Evolutionary conservation across 805 yeast species (phyloP).

Genomic region (Candida maris): DNA sequence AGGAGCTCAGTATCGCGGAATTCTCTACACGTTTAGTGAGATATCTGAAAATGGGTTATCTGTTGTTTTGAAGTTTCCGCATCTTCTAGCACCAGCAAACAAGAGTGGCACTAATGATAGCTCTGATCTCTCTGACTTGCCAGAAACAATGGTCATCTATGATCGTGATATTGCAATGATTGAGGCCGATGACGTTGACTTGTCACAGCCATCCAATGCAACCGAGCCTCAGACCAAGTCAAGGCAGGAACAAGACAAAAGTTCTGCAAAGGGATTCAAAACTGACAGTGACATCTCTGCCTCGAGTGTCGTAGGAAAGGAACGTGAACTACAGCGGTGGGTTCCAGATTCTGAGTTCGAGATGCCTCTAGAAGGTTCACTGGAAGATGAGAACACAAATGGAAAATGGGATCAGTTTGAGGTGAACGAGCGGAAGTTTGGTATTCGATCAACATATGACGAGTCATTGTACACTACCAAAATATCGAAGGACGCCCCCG

Average conservation of each 20-base stretch:
- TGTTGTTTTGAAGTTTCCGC: slow-evolving; percentile 52
- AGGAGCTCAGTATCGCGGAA: slow-evolving; percentile 58
- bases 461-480: slow-evolving; percentile 86
- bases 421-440: slow-evolving; percentile 85
- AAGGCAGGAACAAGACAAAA: background rate
- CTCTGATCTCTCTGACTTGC: slow-evolving; percentile 33
- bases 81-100: slow-evolving; percentile 31
- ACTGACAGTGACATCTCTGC: slow-evolving; percentile 86
- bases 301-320: slow-evolving; percentile 37
- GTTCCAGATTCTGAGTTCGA: slow-evolving; percentile 54
- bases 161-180: slow-evolving; percentile 51
- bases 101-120: slow-evolving; percentile 34
- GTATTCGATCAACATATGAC: slow-evolving; percentile 78
- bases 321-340: slow-evolving; percentile 83
- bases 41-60: slow-evolving; percentile 44
- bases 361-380: slow-evolving; percentile 20
- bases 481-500: slow-evolving; percentile 66
- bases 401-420: slow-evolving; percentile 88
- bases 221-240: slow-evolving; percentile 8
- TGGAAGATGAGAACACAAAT: slow-evolving; percentile 34
- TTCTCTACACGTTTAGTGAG: slow-evolving; percentile 47
- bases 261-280: slow-evolving; percentile 45
- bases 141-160: slow-evolving; percentile 42
- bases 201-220: slow-evolving; percentile 15
- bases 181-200: slow-evolving; percentile 40